Evolutionary conservation across 2,329 filamentous ascomycete genomes (phyloP).

Genomic region (Epichloe uncinata): DNA sequence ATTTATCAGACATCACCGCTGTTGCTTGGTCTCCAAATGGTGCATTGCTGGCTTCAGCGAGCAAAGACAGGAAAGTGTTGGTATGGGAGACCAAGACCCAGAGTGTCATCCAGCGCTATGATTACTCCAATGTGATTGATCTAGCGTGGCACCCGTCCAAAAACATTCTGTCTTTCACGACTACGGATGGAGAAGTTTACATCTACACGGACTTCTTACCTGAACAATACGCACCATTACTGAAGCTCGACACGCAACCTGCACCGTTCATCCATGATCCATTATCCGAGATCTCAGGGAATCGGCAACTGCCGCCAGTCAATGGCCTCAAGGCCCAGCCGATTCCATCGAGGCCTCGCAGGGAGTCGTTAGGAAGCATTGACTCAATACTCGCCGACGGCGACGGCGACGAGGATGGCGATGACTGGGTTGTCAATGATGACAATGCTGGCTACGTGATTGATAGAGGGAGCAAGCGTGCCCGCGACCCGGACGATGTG

Average conservation of each 20-base stretch:
- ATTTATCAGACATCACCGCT: constrained; percentile 74
- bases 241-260: constrained; percentile 51
- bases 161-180: constrained; percentile 85
- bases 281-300: constrained; percentile 53
- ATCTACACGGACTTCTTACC: constrained; percentile 65
- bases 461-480: constrained; percentile 35
- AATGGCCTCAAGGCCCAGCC: constrained; percentile 42
- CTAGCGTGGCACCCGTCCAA: constrained; percentile 82
- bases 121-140: constrained; percentile 73
- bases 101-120: constrained; percentile 61
- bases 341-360: constrained; percentile 36
- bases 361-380: constrained; percentile 59
- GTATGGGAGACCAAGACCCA: constrained; percentile 90
- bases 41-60: constrained; percentile 63
- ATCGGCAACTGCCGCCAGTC: constrained; percentile 36
- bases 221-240: constrained; percentile 40
- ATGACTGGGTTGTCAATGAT: constrained; percentile 88
- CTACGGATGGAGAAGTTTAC: constrained; percentile 82
- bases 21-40: constrained; percentile 92
- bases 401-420: constrained; percentile 45
- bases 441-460: constrained; percentile 82
- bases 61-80: constrained; percentile 53
- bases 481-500: constrained; percentile 39
- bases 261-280: constrained; percentile 81
- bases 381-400: constrained; percentile 64